Percentiles rank a stretch among this genome's conserved stretches.
These are phyloP conservation scores for Pochonia chlamydosporia DNA, from an alignment of 2,329 filamentous ascomycete genomes.

Conservation along the genomic window DNA sequence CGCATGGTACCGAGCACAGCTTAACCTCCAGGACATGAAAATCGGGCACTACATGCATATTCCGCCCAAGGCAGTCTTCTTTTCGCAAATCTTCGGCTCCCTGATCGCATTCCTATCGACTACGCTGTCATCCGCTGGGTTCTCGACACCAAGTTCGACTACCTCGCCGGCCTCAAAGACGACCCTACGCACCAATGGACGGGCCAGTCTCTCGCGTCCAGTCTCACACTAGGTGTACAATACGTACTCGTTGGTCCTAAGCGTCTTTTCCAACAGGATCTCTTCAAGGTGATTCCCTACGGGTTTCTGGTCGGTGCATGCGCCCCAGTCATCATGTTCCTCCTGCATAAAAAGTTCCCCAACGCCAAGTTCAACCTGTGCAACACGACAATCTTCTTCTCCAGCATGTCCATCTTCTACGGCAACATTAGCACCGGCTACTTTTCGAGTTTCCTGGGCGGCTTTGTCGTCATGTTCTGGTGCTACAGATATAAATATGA, in stretches of 20 bases:
- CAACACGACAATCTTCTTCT: constrained; percentile 59
- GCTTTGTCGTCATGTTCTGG: constrained; percentile 55
- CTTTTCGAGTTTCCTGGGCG: constrained; percentile 51
- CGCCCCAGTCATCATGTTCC: constrained; percentile 40
- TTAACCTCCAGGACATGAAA: constrained; percentile 56
- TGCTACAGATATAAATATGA: constrained; percentile 49
- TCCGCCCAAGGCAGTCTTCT: constrained; percentile 52
- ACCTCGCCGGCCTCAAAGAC: constrained; percentile 40
- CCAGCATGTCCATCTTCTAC: constrained; percentile 48
- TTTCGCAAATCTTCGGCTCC: constrained; percentile 55
- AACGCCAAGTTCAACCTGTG: constrained; percentile 48
- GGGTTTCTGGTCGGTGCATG: constrained; percentile 46
- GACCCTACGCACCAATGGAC: constrained; percentile 59
- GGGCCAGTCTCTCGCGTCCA: constrained; percentile 44
- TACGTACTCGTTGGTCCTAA: constrained; percentile 52
- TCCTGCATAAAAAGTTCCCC: constrained; percentile 47
- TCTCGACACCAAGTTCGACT: constrained; percentile 49
- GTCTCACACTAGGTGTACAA: constrained; percentile 51
- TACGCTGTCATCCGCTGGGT: constrained; percentile 58
- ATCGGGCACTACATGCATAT: constrained; percentile 62
- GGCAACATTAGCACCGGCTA: constrained; percentile 58
- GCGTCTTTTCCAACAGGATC: constrained; percentile 40
- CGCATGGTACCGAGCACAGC: constrained; percentile 54
- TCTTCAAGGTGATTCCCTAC: constrained; percentile 44
- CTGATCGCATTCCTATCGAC: constrained; percentile 53